Conservation (phyloP, 768 basidiomycete species). For the Chalciporus sphaerocephalus region DNA sequence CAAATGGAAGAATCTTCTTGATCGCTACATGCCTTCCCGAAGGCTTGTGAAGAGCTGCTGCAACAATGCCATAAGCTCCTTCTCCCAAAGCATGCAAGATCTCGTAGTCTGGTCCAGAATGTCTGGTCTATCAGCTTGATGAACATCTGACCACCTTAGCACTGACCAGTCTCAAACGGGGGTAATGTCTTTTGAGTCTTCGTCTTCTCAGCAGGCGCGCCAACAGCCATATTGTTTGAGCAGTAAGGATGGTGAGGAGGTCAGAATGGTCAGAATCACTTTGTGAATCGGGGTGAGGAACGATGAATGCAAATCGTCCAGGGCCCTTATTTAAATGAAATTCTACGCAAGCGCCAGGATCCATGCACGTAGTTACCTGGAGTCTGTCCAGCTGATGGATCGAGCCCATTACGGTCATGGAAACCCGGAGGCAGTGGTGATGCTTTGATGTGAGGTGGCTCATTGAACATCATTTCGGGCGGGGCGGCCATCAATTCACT, state of each 20-base stretch:
- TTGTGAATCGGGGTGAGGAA: background rate
- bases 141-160: background rate
- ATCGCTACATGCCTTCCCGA: slow-evolving; percentile 85
- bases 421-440: background rate
- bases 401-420: background rate
- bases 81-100: slow-evolving; percentile 73
- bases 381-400: too few relatives aligned
- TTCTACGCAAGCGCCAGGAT: background rate
- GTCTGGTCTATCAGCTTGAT: slow-evolving; percentile 6
- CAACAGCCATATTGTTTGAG: slow-evolving; percentile 3
- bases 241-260: background rate
- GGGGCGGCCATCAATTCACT: too few relatives aligned
- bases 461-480: too few relatives aligned
- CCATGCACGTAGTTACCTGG: background rate
- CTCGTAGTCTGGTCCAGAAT: slow-evolving; percentile 67
- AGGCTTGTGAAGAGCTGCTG: slow-evolving; percentile 80
- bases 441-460: too few relatives aligned
- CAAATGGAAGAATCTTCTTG: slow-evolving; percentile 94
- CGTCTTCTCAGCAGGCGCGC: slow-evolving; percentile 12
- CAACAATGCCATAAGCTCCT: slow-evolving; percentile 89
- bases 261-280: too few relatives aligned
- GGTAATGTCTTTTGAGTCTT: slow-evolving; percentile 64
- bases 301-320: background rate
- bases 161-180: slow-evolving; percentile 66
- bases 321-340: background rate